A percentile compares a stretch with the other conserved stretches of the same genome.
These are phyloP conservation scores for Protomyces gravidus DNA, from an alignment of 1,139 yeast genomes.

Conservation along the genomic window DNA sequence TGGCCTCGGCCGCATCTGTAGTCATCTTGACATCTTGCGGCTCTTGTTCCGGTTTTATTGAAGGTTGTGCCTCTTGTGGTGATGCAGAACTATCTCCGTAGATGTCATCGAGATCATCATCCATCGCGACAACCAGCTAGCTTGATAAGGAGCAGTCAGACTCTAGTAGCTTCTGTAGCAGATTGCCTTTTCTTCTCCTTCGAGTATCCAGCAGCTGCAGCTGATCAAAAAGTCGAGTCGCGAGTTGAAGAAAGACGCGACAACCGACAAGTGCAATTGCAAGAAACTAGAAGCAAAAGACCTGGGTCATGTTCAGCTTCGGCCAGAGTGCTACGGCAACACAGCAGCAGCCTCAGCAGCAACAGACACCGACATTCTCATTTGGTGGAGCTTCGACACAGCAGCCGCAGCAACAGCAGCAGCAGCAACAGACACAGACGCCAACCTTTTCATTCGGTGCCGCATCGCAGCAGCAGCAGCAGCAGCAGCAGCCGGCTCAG, in stretches of 20 bases:
- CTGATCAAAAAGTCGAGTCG: too few relatives aligned
- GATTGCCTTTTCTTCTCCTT: too few relatives aligned
- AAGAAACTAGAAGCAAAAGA: too few relatives aligned
- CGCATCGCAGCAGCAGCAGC: conserved; percentile 3
- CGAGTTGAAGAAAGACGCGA: not conserved
- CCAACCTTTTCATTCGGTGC: not conserved
- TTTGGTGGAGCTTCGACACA: conserved; percentile 3
- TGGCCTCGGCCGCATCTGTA: conserved; percentile 4
- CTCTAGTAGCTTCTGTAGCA: too few relatives aligned
- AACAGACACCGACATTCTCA: not conserved
- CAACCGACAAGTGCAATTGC: not conserved
- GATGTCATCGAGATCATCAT: conserved; percentile 69
- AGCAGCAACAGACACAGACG: conserved; percentile 1
- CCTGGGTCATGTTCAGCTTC: not conserved
- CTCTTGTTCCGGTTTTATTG: conserved; percentile 36
- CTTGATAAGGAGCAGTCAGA: too few relatives aligned
- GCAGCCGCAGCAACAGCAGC: conserved; percentile 13
- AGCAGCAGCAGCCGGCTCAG: conserved; percentile 5
- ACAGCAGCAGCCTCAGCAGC: too few relatives aligned
- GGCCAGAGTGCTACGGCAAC: conserved; percentile 1
- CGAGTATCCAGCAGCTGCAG: too few relatives aligned
- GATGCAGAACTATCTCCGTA: conserved; percentile 55
- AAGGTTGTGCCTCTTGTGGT: conserved; percentile 36
- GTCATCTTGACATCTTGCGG: conserved; percentile 2
- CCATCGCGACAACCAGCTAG: too few relatives aligned